A percentile compares a stretch with the other conserved stretches of the same genome.
These are phyloP conservation scores for Penicillium atrosanguineum DNA, from an alignment of 495 filamentous ascomycete genomes.

Conservation along the genomic window DNA sequence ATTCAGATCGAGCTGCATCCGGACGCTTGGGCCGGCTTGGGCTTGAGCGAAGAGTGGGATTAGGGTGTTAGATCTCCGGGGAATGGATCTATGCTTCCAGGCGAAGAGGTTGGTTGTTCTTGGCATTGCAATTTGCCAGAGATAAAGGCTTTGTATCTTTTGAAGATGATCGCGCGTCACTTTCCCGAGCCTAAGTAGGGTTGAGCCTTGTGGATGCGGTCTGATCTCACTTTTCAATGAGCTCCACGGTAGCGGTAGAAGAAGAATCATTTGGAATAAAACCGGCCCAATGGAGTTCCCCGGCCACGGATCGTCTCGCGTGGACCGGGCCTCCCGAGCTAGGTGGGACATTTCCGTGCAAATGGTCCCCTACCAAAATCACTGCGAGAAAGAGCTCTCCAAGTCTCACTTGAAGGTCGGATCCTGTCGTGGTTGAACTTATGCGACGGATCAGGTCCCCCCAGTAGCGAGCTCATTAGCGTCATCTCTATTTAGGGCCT, in stretches of 20 bases:
- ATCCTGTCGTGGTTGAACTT: too few species aligned
- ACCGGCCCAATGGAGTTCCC: background rate
- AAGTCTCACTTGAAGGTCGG: background rate
- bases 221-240: background rate
- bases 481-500: background rate
- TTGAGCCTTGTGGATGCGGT: background rate
- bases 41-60: slow-evolving; percentile 1
- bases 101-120: slow-evolving; percentile 1
- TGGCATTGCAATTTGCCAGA: background rate
- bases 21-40: slow-evolving; percentile 8
- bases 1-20: slow-evolving; percentile 3
- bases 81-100: background rate
- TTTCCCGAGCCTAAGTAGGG: too few species aligned
- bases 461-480: slow-evolving; percentile 6
- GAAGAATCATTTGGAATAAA: background rate
- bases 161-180: too few species aligned
- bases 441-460: too few species aligned
- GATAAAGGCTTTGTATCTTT: too few species aligned
- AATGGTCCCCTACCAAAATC: slow-evolving; percentile 1
- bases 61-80: background rate
- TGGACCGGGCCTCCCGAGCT: slow-evolving; percentile 19
- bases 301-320: slow-evolving; percentile 24
- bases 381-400: background rate
- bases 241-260: background rate
- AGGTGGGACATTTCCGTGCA: slow-evolving; percentile 10